A percentile compares a stretch with the other conserved stretches of the same genome.
phyloP scores from a whole-genome alignment of 495 filamentous ascomycete genomes.

The Aspergillus sclerotiicarbonarius region DNA sequence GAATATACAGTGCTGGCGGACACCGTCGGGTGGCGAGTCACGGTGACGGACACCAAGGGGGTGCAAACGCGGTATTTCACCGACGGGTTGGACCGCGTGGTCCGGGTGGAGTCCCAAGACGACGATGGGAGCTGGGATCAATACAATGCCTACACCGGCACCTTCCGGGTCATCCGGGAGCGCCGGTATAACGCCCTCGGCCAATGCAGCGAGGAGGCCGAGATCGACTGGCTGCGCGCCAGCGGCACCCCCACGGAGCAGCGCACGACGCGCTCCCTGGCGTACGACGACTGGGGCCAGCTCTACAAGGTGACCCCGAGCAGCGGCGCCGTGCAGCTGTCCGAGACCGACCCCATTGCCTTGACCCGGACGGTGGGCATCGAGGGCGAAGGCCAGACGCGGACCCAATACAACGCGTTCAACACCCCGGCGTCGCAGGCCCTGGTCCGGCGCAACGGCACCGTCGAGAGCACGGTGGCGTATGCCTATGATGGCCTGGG shows the following conservation, averaged over 20 bases:
- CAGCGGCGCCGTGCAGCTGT: not conserved
- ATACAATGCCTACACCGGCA: not conserved
- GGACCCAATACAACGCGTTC: not conserved
- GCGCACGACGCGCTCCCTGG: not conserved
- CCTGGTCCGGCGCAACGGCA: not conserved
- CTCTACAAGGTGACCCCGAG: not conserved
- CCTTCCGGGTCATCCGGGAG: slow-evolving; percentile 9
- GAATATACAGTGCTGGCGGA: not conserved
- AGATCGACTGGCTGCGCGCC: slow-evolving; percentile 7
- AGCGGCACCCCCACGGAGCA: not conserved
- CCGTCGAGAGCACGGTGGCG: not conserved
- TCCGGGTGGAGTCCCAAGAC: slow-evolving; percentile 6
- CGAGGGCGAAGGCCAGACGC: slow-evolving; percentile 9
- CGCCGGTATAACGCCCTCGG: slow-evolving; percentile 7
- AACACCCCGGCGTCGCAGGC: not conserved
- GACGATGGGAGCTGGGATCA: not conserved
- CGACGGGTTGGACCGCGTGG: slow-evolving; percentile 5
- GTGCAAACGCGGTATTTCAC: slow-evolving; percentile 9
- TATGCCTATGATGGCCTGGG: slow-evolving; percentile 11
- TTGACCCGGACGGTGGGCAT: not conserved
- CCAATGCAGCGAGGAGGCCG: slow-evolving; percentile 4
- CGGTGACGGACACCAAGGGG: slow-evolving; percentile 8
- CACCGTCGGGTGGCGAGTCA: not conserved
- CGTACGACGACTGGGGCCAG: slow-evolving; percentile 13
- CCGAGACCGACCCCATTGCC: slow-evolving; percentile 3